Conservation (phyloP, 179 eudicot genomes). For the Monotropa hypopitys region DNA sequence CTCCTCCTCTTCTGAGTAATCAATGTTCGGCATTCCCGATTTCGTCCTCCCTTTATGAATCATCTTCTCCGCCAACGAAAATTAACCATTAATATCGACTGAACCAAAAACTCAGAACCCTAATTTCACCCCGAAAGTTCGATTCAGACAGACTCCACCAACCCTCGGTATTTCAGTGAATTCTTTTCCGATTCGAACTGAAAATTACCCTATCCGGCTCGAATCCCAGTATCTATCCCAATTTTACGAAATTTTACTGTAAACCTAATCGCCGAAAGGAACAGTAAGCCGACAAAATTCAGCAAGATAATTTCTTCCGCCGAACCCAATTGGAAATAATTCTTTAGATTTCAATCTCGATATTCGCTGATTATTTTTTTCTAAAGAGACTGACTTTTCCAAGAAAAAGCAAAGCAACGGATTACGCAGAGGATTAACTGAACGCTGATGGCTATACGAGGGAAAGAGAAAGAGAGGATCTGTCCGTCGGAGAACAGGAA, state of each 20-base stretch:
- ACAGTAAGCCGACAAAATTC: neutral
- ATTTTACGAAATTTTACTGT: neutral
- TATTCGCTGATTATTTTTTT: neutral
- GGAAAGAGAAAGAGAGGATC: neutral
- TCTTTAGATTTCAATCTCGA: neutral
- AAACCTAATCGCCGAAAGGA: constrained; percentile 4
- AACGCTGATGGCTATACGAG: neutral
- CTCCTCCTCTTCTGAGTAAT: constrained; percentile 11
- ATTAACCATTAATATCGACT: neutral
- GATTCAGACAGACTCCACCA: neutral
- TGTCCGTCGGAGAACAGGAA: constrained; percentile 4
- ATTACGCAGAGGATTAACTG: neutral
- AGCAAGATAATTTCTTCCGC: neutral
- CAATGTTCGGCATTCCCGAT: constrained; percentile 41
- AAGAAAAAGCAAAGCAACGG: neutral
- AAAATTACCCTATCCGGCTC: neutral
- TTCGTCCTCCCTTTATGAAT: constrained; percentile 22
- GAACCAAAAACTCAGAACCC: constrained; percentile 1
- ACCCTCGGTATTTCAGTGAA: neutral
- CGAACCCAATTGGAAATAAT: neutral
- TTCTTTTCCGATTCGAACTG: neutral
- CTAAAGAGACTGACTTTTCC: too few relatives aligned
- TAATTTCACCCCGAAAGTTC: neutral
- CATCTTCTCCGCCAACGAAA: constrained; percentile 14
- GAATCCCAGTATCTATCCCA: neutral